Percentiles rank a stretch among this genome's conserved stretches.
Conservation (phyloP, 2,329 filamentous ascomycete genomes). For the Colletotrichum graminicola region DNA sequence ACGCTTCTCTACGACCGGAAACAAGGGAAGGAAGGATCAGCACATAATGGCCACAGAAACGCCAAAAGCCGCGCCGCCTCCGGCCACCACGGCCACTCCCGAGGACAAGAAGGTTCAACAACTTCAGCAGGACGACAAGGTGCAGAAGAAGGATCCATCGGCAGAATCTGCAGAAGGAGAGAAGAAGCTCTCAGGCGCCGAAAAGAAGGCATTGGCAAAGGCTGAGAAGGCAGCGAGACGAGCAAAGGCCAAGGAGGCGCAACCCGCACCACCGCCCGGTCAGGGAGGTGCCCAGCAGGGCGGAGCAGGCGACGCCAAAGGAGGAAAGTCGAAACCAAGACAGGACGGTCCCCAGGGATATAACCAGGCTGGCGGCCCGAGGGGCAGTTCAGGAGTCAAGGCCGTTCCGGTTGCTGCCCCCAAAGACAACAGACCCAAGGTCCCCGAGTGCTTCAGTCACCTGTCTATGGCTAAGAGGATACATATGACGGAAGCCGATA, state of each 20-base stretch:
- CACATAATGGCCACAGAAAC: conserved; percentile 38
- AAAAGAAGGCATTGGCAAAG: conserved; percentile 89
- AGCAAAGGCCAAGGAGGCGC: conserved; percentile 75
- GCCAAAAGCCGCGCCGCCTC: conserved; percentile 28
- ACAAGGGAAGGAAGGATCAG: conserved; percentile 1
- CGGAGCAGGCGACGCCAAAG: conserved; percentile 59
- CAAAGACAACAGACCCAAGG: conserved; percentile 69
- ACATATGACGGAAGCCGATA: conserved; percentile 69
- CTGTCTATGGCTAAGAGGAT: conserved; percentile 75
- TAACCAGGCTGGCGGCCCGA: conserved; percentile 45
- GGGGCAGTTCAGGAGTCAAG: conserved; percentile 52
- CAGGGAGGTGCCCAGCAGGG: conserved; percentile 52
- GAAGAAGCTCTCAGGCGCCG: conserved; percentile 77
- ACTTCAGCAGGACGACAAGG: conserved; percentile 27
- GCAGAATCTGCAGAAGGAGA: conserved; percentile 47
- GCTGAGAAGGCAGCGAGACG: conserved; percentile 91
- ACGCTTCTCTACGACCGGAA: neutral
- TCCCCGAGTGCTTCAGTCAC: conserved; percentile 84
- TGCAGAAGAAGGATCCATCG: conserved; percentile 20
- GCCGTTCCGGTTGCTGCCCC: conserved; percentile 53
- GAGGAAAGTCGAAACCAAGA: conserved; percentile 61
- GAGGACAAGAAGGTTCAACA: conserved; percentile 34
- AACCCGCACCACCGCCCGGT: conserved; percentile 55
- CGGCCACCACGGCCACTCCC: conserved; percentile 4
- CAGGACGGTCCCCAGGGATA: conserved; percentile 55